These are phyloP conservation scores for Debaryomyces prosopidis DNA, from an alignment of 805 yeast species.

Conservation along the genomic window DNA sequence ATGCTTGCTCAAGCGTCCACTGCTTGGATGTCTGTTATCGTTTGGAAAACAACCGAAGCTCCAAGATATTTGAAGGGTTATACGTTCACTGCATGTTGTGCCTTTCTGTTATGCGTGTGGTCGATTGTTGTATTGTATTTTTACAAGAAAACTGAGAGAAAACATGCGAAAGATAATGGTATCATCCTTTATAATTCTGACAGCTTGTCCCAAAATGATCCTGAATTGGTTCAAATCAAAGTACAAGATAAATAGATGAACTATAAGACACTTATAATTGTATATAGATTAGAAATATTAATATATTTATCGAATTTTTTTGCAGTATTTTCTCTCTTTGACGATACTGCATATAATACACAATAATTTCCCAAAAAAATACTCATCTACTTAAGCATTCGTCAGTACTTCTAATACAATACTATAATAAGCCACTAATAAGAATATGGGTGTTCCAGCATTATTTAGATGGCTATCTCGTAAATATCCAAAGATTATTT, in stretches of 20 bases:
- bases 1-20: slow-evolving; percentile 49
- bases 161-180: slow-evolving; percentile 28
- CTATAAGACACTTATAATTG: no score
- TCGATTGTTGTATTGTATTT: slow-evolving; percentile 50
- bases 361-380: no score
- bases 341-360: no score
- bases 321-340: no score
- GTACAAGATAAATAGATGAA: neutral
- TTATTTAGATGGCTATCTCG: slow-evolving; percentile 93
- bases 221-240: neutral
- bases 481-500: slow-evolving; percentile 90
- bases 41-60: slow-evolving; percentile 54
- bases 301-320: no score
- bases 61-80: slow-evolving; percentile 55
- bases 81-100: slow-evolving; percentile 46
- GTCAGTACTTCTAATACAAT: neutral
- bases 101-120: slow-evolving; percentile 45
- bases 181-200: slow-evolving; percentile 23
- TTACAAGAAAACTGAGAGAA: slow-evolving; percentile 30
- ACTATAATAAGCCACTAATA: neutral
- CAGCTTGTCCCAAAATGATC: neutral
- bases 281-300: no score
- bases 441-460: slow-evolving; percentile 91
- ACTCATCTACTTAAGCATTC: no score
- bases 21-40: slow-evolving; percentile 48